phyloP scores from a whole-genome alignment of 192 early-diverging fungal genomes.

The Phlyctochytrium bullatum region DNA sequence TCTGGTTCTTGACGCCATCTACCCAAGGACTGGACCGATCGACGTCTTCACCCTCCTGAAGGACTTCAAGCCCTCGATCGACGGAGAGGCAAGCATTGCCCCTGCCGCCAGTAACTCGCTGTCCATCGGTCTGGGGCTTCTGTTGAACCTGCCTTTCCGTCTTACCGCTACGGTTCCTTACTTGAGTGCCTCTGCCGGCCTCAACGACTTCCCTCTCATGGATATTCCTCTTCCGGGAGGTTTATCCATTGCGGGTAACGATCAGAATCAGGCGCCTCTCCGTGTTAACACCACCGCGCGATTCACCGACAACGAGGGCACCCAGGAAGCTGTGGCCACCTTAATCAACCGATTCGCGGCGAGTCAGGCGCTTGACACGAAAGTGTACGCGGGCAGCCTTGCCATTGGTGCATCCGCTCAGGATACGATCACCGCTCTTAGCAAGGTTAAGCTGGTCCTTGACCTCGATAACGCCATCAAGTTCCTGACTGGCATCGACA shows the following conservation, averaged over 20 bases:
- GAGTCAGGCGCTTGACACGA: too few species aligned
- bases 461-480: background rate
- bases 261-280: background rate
- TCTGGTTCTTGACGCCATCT: background rate
- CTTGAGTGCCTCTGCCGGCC: slow-evolving; percentile 13
- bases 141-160: slow-evolving; percentile 25
- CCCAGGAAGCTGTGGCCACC: slow-evolving; percentile 15
- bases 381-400: slow-evolving; percentile 11
- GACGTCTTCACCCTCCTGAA: background rate
- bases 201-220: slow-evolving; percentile 22
- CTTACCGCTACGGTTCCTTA: slow-evolving; percentile 21
- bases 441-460: slow-evolving; percentile 4
- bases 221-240: slow-evolving; percentile 12
- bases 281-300: slow-evolving; percentile 22
- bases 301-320: slow-evolving; percentile 27
- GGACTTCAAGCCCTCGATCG: background rate
- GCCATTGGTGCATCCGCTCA: slow-evolving; percentile 12
- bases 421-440: slow-evolving; percentile 28
- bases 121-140: slow-evolving; percentile 17
- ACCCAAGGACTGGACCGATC: background rate
- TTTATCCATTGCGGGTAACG: background rate
- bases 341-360: slow-evolving; percentile 21
- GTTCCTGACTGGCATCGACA: too few species aligned
- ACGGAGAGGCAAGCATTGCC: slow-evolving; percentile 5
- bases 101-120: slow-evolving; percentile 10